Percentiles rank a stretch among this genome's conserved stretches.
phyloP scores from a whole-genome alignment of 2,329 filamentous ascomycete genomes.

The Trichophyton mentagrophytes region DNA sequence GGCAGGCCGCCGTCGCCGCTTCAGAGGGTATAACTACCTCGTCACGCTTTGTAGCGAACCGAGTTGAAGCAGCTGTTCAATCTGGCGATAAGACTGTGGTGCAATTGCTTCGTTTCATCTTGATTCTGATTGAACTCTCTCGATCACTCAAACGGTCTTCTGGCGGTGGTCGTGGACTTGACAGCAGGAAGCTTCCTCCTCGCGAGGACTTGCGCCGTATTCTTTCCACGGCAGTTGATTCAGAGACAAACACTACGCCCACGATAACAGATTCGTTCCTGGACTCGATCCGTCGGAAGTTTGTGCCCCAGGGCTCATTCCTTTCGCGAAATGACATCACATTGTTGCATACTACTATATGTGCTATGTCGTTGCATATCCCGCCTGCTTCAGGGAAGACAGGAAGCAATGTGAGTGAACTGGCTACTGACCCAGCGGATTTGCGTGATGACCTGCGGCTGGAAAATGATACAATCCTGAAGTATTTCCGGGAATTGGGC shows the following conservation, averaged over 20 bases:
- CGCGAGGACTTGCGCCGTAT: slow-evolving; percentile 29
- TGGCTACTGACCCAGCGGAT: slow-evolving; percentile 34
- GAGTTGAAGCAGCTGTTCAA: slow-evolving; percentile 29
- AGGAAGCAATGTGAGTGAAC: slow-evolving; percentile 24
- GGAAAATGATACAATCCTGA: slow-evolving; percentile 23
- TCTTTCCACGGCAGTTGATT: slow-evolving; percentile 20
- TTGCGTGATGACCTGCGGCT: slow-evolving; percentile 34
- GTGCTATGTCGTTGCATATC: slow-evolving; percentile 35
- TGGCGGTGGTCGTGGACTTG: slow-evolving; percentile 20
- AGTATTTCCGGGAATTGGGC: slow-evolving; percentile 37
- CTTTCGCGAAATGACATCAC: slow-evolving; percentile 31
- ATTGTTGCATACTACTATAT: slow-evolving; percentile 34
- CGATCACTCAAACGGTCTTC: slow-evolving; percentile 22
- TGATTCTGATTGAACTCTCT: slow-evolving; percentile 32
- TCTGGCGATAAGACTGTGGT: slow-evolving; percentile 30
- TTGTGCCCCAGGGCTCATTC: slow-evolving; percentile 26
- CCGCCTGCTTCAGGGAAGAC: slow-evolving; percentile 27
- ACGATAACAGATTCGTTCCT: slow-evolving; percentile 28
- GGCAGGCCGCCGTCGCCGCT: slow-evolving; percentile 28
- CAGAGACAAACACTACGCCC: slow-evolving; percentile 11
- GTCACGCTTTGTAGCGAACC: slow-evolving; percentile 34
- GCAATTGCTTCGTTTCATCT: slow-evolving; percentile 34
- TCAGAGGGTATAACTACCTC: slow-evolving; percentile 26
- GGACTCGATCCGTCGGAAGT: slow-evolving; percentile 30
- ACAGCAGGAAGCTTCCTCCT: slow-evolving; percentile 29